Conservation (phyloP, 2,329 filamentous ascomycete genomes). For the Herpotrichia juniperi region DNA sequence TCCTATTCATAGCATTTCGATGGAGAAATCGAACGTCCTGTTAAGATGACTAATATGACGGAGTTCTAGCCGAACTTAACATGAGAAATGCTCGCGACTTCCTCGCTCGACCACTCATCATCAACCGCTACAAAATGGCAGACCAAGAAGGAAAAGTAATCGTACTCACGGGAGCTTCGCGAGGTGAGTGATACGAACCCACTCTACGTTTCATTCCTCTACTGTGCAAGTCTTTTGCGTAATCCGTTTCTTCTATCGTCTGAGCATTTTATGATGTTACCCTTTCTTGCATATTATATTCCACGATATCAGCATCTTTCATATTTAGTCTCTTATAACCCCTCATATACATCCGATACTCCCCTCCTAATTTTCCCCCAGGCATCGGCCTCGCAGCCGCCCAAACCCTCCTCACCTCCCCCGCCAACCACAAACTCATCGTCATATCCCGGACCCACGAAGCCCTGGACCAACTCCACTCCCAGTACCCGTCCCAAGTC, state of each 20-base stretch:
- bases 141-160: conserved; percentile 50
- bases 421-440: conserved; percentile 60
- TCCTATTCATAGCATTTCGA: too few species aligned
- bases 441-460: conserved; percentile 62
- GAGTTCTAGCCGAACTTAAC: neutral
- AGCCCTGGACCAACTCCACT: conserved; percentile 56
- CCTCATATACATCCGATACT: neutral
- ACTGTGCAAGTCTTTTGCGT: neutral
- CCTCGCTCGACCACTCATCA: neutral
- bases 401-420: conserved; percentile 60
- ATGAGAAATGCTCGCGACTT: neutral
- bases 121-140: conserved; percentile 23
- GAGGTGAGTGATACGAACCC: conserved; percentile 51
- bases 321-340: neutral
- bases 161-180: conserved; percentile 66
- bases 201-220: neutral
- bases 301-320: neutral
- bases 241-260: neutral
- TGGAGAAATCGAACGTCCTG: too few species aligned
- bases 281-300: neutral
- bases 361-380: conserved; percentile 24
- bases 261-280: too few species aligned
- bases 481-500: conserved; percentile 59
- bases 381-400: conserved; percentile 68
- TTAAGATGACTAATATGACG: conserved; percentile 6